A percentile compares a stretch with the other conserved stretches of the same genome.
Conservation (phyloP, 148 eudicot species). For the Amaranthus palmeri region DNA sequence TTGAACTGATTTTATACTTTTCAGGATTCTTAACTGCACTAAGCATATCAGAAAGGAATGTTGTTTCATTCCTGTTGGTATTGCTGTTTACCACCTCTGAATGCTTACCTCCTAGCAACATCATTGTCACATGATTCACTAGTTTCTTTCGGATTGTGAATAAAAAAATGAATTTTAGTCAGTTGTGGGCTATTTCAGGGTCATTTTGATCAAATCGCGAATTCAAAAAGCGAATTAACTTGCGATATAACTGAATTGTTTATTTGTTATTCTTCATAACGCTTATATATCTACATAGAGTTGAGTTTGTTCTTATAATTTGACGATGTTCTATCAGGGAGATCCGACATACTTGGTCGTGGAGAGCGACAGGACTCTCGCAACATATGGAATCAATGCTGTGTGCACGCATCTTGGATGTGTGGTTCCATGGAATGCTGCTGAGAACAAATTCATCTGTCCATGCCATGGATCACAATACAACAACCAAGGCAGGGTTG, state of each 20-base stretch:
- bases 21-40: neutral
- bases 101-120: no score
- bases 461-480: constrained; percentile 98
- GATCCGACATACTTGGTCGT: constrained; percentile 93
- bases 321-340: constrained; percentile 44
- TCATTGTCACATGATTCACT: no score
- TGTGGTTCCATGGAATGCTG: constrained; percentile 85
- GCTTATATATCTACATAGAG: neutral
- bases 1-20: neutral
- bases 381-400: constrained; percentile 82
- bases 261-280: neutral
- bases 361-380: constrained; percentile 78
- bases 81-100: neutral
- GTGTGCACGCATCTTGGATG: constrained; percentile 98
- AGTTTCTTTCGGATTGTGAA: no score
- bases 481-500: constrained; percentile 85
- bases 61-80: neutral
- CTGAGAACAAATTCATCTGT: constrained; percentile 95
- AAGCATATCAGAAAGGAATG: neutral
- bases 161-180: no score
- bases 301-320: neutral
- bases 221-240: no score
- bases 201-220: no score
- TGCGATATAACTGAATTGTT: no score
- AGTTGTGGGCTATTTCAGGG: no score